These are phyloP conservation scores for Ophiosphaerella herpotricha DNA, from an alignment of 2,329 filamentous ascomycete genomes.

Conservation along the genomic window DNA sequence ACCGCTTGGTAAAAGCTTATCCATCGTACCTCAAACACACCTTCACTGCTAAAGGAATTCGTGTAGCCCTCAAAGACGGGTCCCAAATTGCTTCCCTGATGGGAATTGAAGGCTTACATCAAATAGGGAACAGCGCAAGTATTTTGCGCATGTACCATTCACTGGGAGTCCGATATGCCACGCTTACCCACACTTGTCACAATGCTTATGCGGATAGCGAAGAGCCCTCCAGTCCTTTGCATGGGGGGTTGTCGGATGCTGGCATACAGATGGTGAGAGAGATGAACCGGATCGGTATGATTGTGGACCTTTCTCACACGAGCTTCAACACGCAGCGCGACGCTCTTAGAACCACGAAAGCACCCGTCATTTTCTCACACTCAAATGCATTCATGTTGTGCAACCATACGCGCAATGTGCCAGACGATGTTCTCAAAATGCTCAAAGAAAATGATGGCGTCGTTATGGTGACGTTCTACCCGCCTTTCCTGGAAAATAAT, in stretches of 20 bases:
- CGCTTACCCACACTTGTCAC: slow-evolving; percentile 88
- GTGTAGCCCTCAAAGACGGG: no score
- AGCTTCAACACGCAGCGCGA: no score
- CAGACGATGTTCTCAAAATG: slow-evolving; percentile 75
- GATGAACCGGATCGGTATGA: no score
- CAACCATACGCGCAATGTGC: slow-evolving; percentile 85
- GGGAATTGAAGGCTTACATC: slow-evolving; percentile 69
- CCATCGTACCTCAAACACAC: slow-evolving; percentile 42
- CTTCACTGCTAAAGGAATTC: no score
- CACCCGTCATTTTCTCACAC: slow-evolving; percentile 10
- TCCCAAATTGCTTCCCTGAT: slow-evolving; percentile 34
- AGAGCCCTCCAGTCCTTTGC: slow-evolving; percentile 29
- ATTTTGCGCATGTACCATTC: slow-evolving; percentile 74
- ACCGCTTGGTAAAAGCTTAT: slow-evolving; percentile 63
- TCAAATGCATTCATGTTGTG: slow-evolving; percentile 73
- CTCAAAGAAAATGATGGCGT: slow-evolving; percentile 73
- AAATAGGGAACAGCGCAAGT: slow-evolving; percentile 80
- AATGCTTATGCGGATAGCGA: slow-evolving; percentile 76
- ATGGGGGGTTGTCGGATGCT: slow-evolving; percentile 50
- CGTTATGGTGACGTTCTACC: slow-evolving; percentile 88
- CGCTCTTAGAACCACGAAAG: slow-evolving; percentile 32
- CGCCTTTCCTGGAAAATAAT: slow-evolving; percentile 62
- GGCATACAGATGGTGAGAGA: no score
- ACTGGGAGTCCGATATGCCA: slow-evolving; percentile 82
- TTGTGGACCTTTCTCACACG: no score